phyloP scores from a whole-genome alignment of 2,329 filamentous ascomycete species.

The Rosellinia necatrix region DNA sequence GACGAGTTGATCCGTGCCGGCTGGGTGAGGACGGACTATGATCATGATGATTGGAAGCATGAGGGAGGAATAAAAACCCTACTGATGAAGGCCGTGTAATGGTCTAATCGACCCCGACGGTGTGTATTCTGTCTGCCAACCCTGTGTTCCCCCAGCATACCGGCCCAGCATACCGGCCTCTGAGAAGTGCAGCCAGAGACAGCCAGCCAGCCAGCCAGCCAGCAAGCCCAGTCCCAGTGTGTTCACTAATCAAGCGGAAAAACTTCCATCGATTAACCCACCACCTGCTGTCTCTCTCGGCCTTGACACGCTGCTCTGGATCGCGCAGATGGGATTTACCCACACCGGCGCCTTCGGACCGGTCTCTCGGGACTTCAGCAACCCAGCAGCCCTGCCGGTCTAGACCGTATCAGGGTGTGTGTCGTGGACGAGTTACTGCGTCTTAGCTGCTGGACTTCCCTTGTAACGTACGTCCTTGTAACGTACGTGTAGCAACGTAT shows the following conservation, averaged over 20 bases:
- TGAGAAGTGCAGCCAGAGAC: no score
- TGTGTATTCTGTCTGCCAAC: constrained; percentile 2
- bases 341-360: constrained; percentile 9
- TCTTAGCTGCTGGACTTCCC: no score
- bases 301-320: not conserved
- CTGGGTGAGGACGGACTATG: constrained; percentile 2
- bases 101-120: not conserved
- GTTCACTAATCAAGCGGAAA: constrained; percentile 2
- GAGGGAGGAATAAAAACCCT: constrained; percentile 9
- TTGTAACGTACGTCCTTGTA: no score
- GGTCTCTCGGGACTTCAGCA: constrained; percentile 2
- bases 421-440: no score
- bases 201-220: not conserved
- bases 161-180: no score
- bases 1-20: constrained; percentile 20
- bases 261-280: not conserved
- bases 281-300: not conserved
- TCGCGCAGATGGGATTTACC: constrained; percentile 1
- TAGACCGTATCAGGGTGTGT: not conserved
- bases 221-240: not conserved
- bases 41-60: not conserved
- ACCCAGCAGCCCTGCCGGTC: constrained; percentile 12
- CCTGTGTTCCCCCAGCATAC: not conserved
- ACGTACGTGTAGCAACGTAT: no score
- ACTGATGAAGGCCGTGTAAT: no score